Percentiles rank a stretch among this genome's conserved stretches.
Evolutionary conservation across 495 filamentous ascomycete species (phyloP).

Genomic region (Aspergillus cavernicola): DNA sequence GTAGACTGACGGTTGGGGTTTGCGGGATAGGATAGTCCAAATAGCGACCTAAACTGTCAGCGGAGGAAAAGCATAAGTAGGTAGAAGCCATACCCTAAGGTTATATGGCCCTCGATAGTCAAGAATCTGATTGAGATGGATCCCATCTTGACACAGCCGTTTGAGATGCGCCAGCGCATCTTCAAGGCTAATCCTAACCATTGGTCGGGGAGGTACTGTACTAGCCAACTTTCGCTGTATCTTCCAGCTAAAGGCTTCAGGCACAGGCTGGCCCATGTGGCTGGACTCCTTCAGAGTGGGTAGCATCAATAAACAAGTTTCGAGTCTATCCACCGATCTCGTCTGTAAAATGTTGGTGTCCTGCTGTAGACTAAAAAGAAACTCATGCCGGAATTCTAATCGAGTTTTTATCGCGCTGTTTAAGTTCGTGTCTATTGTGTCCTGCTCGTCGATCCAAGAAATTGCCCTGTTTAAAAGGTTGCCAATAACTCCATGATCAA

Average conservation of each 20-base stretch:
- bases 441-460: conserved; percentile 45
- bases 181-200: conserved; percentile 69
- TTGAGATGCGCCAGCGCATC: conserved; percentile 68
- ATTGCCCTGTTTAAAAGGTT: conserved; percentile 59
- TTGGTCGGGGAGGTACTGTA: conserved; percentile 87
- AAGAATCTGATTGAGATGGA: conserved; percentile 62
- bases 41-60: conserved; percentile 55
- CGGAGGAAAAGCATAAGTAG: background rate
- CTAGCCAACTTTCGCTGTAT: conserved; percentile 86
- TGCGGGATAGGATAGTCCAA: conserved; percentile 68
- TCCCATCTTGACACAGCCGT: conserved; percentile 68
- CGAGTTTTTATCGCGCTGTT: conserved; percentile 58
- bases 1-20: conserved; percentile 79
- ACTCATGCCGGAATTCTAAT: conserved; percentile 59
- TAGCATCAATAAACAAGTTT: conserved; percentile 42
- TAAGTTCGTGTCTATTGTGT: conserved; percentile 47
- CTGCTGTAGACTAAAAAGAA: conserved; percentile 52
- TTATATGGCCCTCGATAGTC: conserved; percentile 66
- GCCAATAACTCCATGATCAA: conserved; percentile 54
- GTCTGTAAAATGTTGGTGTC: conserved; percentile 41
- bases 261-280: conserved; percentile 59
- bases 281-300: conserved; percentile 52
- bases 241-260: conserved; percentile 81
- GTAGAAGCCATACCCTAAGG: conserved; percentile 37
- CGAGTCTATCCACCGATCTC: conserved; percentile 37